Conservation (phyloP, 257 asterid genomes). For the Capsicum rhomboideum region DNA sequence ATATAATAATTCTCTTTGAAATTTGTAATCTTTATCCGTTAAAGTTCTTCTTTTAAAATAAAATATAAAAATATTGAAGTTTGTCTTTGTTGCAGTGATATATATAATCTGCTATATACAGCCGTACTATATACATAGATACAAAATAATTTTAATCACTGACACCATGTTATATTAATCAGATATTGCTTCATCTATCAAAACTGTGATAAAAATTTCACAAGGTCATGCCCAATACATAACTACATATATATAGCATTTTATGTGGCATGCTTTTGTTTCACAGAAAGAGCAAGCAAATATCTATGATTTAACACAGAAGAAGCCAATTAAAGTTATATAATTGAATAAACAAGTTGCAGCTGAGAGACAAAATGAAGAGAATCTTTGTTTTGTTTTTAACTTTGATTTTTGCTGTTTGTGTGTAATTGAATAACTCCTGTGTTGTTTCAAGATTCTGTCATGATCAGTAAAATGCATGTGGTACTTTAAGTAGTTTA, state of each 20-base stretch:
- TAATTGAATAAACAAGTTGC: background rate
- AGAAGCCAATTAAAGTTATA: background rate
- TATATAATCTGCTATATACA: background rate
- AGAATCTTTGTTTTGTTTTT: constrained; percentile 45
- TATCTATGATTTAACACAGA: background rate
- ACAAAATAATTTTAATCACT: background rate
- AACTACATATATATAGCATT: background rate
- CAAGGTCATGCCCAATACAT: background rate
- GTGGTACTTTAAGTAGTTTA: background rate
- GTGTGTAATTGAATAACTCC: background rate
- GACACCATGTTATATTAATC: background rate
- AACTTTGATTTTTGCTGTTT: constrained; percentile 15
- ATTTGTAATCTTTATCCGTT: background rate
- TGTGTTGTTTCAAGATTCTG: background rate
- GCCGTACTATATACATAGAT: background rate
- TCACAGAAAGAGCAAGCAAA: background rate
- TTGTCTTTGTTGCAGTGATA: background rate
- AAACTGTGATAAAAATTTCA: background rate
- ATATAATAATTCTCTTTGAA: background rate
- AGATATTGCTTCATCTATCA: background rate
- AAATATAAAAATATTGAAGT: background rate
- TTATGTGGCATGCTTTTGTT: background rate
- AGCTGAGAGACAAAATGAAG: constrained; percentile 24
- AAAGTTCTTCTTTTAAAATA: background rate
- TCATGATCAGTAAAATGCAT: background rate